These are phyloP conservation scores for Hura crepitans DNA, from an alignment of 441 rosid species.

Conservation along the genomic window DNA sequence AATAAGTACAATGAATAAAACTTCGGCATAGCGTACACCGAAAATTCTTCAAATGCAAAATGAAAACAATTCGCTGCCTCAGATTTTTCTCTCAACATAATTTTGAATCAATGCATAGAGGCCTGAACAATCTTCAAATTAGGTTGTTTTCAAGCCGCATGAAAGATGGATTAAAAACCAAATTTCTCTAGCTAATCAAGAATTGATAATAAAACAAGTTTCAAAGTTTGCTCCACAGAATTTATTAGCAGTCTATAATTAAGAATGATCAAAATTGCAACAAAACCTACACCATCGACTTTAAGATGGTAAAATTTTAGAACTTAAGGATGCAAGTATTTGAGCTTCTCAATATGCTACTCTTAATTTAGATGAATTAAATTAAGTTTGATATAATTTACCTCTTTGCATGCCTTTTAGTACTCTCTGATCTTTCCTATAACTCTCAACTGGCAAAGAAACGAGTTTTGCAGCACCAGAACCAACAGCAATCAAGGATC, in stretches of 20 bases:
- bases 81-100: neutral
- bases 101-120: neutral
- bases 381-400: slow-evolving; percentile 27
- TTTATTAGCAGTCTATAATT: neutral
- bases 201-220: neutral
- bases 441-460: slow-evolving; percentile 83
- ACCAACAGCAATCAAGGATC: slow-evolving; percentile 79
- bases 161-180: neutral
- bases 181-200: neutral
- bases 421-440: slow-evolving; percentile 78
- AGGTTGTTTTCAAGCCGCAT: neutral
- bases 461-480: slow-evolving; percentile 82
- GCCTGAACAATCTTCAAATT: slow-evolving; percentile 5
- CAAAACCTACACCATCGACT: neutral
- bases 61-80: neutral
- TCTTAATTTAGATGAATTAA: neutral
- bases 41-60: neutral
- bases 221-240: neutral
- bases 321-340: neutral
- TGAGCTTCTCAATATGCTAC: neutral
- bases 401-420: slow-evolving; percentile 98
- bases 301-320: neutral
- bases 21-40: neutral
- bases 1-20: neutral
- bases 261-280: neutral